Base-by-base conservation (phyloP, 2,329 filamentous ascomycete species). In the Ascochyta fabae region DNA sequence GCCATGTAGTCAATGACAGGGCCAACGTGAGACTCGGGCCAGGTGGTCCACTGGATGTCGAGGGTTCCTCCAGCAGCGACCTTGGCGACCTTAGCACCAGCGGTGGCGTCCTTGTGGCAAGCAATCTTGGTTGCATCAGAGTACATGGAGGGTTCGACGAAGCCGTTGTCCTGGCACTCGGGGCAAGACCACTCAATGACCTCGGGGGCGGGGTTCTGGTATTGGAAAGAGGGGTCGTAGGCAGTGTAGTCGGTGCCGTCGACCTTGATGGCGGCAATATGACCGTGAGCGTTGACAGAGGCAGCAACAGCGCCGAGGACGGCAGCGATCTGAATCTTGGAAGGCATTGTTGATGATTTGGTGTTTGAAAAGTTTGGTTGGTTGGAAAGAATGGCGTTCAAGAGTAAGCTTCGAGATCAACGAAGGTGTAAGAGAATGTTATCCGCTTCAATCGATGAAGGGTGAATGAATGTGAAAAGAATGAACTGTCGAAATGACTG, bases 1-100 rank as follows among this genome's bases (percentile, higher is more conserved):
- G 87, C 87, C 15, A 88, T 76, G 77, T 88, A 89, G 71, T 83
- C 83, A 59, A 89, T 80, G 64, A 89, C 82, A 8, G 86, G 86
- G 2, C 85, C 85, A 61, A 86, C 80, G 77, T 90, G 84, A 50
- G 80, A 82, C 9, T 82, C 78, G n/a, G 87, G 87, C 88, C 88
- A 90, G 15, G 78, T 77, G 54, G 80, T 84, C 88, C 87, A 90
- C 65, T 84, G 80, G 44, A 90, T 74, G 55, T 83, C 77, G 62
- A 89, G 69, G 15, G 78, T 78, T 62, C 78, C 77, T 55, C 88
- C 88, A 15, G 86, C 88, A 10, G 79, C 77, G 36, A 88, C 81
- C 13, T 79, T 74, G 13, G 83, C 84, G 58, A 81, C 79, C 48
- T 79, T 76, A 15, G 74, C 65, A 35, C 80, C 83, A n/a, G 80